Percentiles rank a stretch among this genome's conserved stretches.
Evolutionary conservation across 345 rosid genomes (phyloP).

Genomic region (Linum lewisii): DNA sequence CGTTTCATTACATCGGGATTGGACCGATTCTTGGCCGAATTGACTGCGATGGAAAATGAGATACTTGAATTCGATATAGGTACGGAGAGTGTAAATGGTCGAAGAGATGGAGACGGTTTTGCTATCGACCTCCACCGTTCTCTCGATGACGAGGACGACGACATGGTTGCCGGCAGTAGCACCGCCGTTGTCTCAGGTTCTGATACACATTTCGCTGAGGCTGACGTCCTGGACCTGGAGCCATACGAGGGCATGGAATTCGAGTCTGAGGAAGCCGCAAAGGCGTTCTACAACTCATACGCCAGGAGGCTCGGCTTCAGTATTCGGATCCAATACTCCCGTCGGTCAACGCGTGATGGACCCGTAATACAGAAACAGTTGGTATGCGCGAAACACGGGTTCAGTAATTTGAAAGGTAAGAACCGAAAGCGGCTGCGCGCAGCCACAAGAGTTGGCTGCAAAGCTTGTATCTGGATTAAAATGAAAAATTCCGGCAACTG

Average conservation of each 20-base stretch:
- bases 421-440: conserved; percentile 24
- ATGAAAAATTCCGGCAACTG: conserved; percentile 34
- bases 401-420: neutral
- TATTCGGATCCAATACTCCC: neutral
- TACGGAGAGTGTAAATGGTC: no score
- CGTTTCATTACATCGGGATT: no score
- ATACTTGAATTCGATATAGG: no score
- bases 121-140: no score
- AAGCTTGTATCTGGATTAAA: conserved; percentile 34
- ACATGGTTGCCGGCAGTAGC: no score
- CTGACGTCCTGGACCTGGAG: neutral
- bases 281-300: neutral
- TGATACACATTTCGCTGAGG: no score
- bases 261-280: neutral
- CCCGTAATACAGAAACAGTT: neutral
- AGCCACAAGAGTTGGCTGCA: conserved; percentile 39
- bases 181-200: no score
- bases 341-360: neutral
- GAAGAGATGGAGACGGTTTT: no score
- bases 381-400: neutral
- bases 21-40: no score
- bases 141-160: no score
- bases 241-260: neutral
- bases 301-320: neutral
- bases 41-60: no score